A percentile compares a stretch with the other conserved stretches of the same genome.
phyloP scores from a whole-genome alignment of 1,284 basidiomycete genomes.

The Cystobasidium pallidum region DNA sequence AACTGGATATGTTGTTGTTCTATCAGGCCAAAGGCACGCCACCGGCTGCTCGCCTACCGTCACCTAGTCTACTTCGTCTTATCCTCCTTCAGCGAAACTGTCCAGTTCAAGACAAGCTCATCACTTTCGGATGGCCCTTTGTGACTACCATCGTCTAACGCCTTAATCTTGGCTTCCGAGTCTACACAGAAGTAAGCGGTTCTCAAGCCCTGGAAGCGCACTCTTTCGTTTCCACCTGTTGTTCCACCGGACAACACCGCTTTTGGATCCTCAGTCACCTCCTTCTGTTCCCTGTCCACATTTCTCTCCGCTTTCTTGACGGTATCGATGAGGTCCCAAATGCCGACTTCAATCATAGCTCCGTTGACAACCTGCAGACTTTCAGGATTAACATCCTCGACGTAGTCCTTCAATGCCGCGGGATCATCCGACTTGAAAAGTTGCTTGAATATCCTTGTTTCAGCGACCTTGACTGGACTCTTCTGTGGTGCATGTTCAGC shows the following conservation, averaged over 20 bases:
- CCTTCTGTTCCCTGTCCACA: slow-evolving; percentile 59
- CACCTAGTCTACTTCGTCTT: slow-evolving; percentile 34
- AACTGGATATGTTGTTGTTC: not conserved
- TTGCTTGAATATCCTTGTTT: slow-evolving; percentile 88
- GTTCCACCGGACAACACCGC: slow-evolving; percentile 57
- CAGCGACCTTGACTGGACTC: slow-evolving; percentile 81
- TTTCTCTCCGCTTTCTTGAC: slow-evolving; percentile 63
- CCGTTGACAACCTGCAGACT: slow-evolving; percentile 77
- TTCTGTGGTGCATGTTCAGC: slow-evolving; percentile 77
- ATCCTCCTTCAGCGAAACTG: slow-evolving; percentile 76
- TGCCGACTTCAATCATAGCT: slow-evolving; percentile 85
- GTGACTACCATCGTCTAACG: slow-evolving; percentile 63
- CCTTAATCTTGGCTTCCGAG: slow-evolving; percentile 69
- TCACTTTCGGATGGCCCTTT: slow-evolving; percentile 61
- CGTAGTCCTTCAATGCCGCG: slow-evolving; percentile 69
- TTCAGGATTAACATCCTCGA: slow-evolving; percentile 75
- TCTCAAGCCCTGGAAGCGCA: slow-evolving; percentile 95
- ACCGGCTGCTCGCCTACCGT: not conserved
- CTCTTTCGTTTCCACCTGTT: slow-evolving; percentile 78
- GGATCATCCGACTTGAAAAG: slow-evolving; percentile 95
- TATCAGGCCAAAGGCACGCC: not conserved
- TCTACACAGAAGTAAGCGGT: slow-evolving; percentile 96
- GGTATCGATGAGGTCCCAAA: slow-evolving; percentile 77
- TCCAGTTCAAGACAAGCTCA: slow-evolving; percentile 87
- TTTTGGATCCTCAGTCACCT: slow-evolving; percentile 54